Conservation (phyloP, 306 rosid species). For the Quercus gilva region DNA sequence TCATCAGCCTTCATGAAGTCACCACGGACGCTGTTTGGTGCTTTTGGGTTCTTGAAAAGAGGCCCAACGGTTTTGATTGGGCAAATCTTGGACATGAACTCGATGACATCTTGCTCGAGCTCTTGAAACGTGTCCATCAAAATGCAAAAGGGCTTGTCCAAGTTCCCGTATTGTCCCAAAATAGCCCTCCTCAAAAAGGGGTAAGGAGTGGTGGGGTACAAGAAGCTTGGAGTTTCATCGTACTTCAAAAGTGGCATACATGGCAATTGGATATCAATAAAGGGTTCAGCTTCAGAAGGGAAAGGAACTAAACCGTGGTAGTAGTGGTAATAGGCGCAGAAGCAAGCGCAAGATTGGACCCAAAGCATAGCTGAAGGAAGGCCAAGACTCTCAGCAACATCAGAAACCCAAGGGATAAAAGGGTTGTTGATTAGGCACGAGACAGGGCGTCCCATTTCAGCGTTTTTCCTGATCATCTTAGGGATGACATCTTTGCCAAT, state of each 20-base stretch:
- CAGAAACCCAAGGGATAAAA: conserved; percentile 66
- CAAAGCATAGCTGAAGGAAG: conserved; percentile 56
- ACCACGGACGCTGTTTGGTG: conserved; percentile 28
- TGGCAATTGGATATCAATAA: conserved; percentile 42
- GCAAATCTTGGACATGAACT: conserved; percentile 25
- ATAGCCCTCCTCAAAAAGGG: conserved; percentile 30
- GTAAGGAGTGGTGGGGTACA: conserved; percentile 36
- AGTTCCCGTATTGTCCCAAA: conserved; percentile 41
- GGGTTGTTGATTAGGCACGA: conserved; percentile 62
- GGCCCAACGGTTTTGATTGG: conserved; percentile 48
- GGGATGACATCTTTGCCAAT: conserved; percentile 31
- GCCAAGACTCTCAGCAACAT: conserved; percentile 38
- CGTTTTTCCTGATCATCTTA: conserved; percentile 27
- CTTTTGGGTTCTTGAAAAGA: conserved; percentile 42
- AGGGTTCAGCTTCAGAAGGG: conserved; percentile 47
- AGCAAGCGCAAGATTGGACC: conserved; percentile 64
- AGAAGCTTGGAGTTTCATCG: conserved; percentile 61
- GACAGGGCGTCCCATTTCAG: conserved; percentile 31
- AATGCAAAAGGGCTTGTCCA: conserved; percentile 43
- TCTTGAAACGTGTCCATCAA: conserved; percentile 58
- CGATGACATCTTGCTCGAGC: conserved; percentile 40
- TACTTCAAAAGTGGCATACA: conserved; percentile 32
- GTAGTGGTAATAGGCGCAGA: conserved; percentile 49
- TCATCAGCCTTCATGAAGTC: conserved; percentile 53
- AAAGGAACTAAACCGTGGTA: conserved; percentile 43